Evolutionary conservation across 2,329 filamentous ascomycete genomes (phyloP).

Genomic region (Sphaerostilbella broomeana): DNA sequence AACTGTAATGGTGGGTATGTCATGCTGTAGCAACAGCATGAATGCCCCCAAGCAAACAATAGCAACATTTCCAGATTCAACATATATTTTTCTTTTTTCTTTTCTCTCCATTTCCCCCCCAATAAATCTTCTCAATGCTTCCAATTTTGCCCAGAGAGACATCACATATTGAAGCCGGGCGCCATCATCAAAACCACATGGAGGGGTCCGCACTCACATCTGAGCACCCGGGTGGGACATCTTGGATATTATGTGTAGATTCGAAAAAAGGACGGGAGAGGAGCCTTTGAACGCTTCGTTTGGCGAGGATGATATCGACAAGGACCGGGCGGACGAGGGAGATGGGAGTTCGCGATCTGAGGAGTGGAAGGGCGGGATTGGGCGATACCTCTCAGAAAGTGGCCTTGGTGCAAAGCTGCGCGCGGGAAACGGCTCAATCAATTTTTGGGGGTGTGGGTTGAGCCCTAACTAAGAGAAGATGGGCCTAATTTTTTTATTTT

Average conservation of each 20-base stretch:
- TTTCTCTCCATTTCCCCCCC: background rate
- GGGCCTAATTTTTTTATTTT: background rate
- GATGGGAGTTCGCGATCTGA: slow-evolving; percentile 10
- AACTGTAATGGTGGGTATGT: too few species aligned
- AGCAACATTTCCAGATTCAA: background rate
- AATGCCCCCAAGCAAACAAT: background rate
- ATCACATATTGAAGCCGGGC: too few species aligned
- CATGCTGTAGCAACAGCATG: too few species aligned
- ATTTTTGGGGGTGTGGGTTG: slow-evolving; percentile 24
- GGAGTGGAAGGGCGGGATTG: slow-evolving; percentile 10
- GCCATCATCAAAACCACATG: too few species aligned
- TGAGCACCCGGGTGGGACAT: slow-evolving; percentile 57
- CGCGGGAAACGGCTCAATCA: too few species aligned
- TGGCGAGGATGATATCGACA: slow-evolving; percentile 29
- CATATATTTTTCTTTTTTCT: background rate
- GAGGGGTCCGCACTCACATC: slow-evolving; percentile 44
- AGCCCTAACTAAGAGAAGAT: slow-evolving; percentile 21
- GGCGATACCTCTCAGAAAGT: slow-evolving; percentile 8
- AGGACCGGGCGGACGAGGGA: slow-evolving; percentile 19
- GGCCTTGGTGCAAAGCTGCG: slow-evolving; percentile 4
- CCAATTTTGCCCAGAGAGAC: too few species aligned
- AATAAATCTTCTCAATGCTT: background rate
- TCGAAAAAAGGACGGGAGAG: slow-evolving; percentile 19
- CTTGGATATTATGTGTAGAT: slow-evolving; percentile 33
- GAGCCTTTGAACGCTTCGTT: slow-evolving; percentile 25